phyloP scores from a whole-genome alignment of 192 early-diverging fungal species.

The Backusella parvicylindrica region DNA sequence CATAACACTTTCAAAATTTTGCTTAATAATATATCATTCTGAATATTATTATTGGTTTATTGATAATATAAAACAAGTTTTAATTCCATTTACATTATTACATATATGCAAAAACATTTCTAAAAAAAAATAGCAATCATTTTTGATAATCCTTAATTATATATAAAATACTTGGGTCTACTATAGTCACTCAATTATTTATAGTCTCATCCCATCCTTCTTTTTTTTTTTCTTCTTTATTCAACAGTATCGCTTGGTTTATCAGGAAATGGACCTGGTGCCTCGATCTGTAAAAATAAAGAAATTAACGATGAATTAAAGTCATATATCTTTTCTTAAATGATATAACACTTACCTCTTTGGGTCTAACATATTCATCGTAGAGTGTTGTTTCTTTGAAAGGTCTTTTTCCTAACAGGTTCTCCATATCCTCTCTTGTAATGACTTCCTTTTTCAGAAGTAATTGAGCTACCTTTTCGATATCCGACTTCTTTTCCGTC shows the following conservation, averaged over 20 bases:
- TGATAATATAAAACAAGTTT: not conserved
- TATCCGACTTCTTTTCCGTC: constrained; percentile 76
- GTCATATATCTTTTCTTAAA: not conserved
- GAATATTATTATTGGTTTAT: too few species aligned
- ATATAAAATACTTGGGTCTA: not conserved
- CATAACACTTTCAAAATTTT: too few species aligned
- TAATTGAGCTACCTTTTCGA: constrained; percentile 89
- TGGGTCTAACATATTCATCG: constrained; percentile 57
- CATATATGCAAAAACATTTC: not conserved
- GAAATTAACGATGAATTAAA: not conserved
- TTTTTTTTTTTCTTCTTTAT: not conserved
- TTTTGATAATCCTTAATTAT: not conserved
- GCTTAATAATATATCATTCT: too few species aligned
- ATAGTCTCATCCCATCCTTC: not conserved
- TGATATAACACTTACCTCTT: not conserved
- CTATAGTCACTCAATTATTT: not conserved
- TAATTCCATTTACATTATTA: not conserved
- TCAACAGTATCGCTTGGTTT: not conserved
- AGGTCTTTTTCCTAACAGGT: constrained; percentile 78
- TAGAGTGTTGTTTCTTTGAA: constrained; percentile 69
- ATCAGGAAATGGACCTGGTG: not conserved
- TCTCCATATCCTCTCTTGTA: constrained; percentile 93
- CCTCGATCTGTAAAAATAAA: not conserved
- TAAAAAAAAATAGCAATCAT: too few species aligned
- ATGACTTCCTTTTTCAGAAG: constrained; percentile 97